These are phyloP conservation scores for Trichoderma sp. DNA, from an alignment of 2,329 filamentous ascomycete species.

Conservation along the genomic window DNA sequence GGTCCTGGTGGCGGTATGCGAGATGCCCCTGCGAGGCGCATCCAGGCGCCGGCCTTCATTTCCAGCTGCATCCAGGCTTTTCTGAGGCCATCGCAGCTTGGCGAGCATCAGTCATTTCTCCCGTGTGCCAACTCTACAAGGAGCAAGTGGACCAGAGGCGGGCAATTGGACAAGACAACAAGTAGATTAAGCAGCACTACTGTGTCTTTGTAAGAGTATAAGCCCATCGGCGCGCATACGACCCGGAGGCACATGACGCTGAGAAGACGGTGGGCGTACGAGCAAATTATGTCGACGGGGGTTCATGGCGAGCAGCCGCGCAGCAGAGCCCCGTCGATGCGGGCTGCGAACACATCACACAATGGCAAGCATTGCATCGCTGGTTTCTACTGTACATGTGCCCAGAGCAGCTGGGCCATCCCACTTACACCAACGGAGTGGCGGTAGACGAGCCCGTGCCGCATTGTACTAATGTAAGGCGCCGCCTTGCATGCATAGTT, in stretches of 20 bases:
- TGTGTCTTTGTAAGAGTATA: background rate
- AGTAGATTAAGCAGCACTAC: background rate
- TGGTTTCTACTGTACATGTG: background rate
- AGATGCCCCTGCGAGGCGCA: slow-evolving; percentile 25
- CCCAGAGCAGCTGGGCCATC: background rate
- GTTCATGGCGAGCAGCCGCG: background rate
- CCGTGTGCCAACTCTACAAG: background rate
- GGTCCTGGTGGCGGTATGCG: slow-evolving; percentile 24
- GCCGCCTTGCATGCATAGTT: slow-evolving; percentile 9
- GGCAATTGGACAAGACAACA: background rate
- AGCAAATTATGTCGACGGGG: background rate
- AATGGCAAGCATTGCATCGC: background rate
- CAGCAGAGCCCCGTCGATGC: slow-evolving; percentile 6
- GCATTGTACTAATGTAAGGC: background rate
- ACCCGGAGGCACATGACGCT: slow-evolving; percentile 3
- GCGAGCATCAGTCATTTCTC: background rate
- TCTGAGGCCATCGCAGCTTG: slow-evolving; percentile 15
- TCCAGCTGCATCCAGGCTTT: background rate
- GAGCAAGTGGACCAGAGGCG: background rate
- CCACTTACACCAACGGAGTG: slow-evolving; percentile 2
- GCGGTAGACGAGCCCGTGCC: slow-evolving; percentile 3
- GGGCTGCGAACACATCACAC: slow-evolving; percentile 17
- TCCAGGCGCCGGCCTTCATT: slow-evolving; percentile 14
- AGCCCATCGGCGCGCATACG: background rate
- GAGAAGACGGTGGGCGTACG: background rate